A percentile compares a stretch with the other conserved stretches of the same genome.
These are phyloP conservation scores for Trametes elegans DNA, from an alignment of 768 basidiomycete species.

Conservation along the genomic window DNA sequence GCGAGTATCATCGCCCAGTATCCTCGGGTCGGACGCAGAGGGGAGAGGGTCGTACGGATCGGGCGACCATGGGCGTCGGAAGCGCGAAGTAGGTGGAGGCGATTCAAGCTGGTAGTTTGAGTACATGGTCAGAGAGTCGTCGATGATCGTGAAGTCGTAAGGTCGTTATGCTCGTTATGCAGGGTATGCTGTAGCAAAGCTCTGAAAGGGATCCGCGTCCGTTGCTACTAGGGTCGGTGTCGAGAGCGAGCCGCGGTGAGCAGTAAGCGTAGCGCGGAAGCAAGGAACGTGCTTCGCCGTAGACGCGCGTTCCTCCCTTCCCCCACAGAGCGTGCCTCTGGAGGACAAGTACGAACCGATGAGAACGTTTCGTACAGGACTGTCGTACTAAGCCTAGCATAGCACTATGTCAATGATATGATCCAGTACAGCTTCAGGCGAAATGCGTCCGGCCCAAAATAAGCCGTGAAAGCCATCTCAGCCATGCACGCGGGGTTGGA, in stretches of 20 bases:
- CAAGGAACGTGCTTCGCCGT: no score
- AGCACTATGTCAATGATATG: no score
- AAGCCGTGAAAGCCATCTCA: no score
- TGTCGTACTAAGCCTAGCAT: no score
- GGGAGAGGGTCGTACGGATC: slow-evolving; percentile 47
- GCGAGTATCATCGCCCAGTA: slow-evolving; percentile 20
- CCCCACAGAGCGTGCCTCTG: no score
- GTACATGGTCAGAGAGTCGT: slow-evolving; percentile 40
- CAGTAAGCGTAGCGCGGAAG: slow-evolving; percentile 1
- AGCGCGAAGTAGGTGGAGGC: slow-evolving; percentile 50
- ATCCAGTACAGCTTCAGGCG: no score
- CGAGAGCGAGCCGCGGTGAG: slow-evolving; percentile 1
- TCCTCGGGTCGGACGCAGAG: slow-evolving; percentile 27
- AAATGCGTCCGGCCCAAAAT: no score
- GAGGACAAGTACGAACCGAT: no score
- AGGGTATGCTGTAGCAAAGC: neutral
- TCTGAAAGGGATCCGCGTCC: neutral
- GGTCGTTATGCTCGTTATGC: neutral
- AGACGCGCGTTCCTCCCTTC: no score
- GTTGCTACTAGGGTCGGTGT: slow-evolving; percentile 5
- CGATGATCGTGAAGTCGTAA: slow-evolving; percentile 19
- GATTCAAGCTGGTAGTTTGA: slow-evolving; percentile 44
- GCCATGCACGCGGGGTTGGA: no score
- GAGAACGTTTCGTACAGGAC: no score
- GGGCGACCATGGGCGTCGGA: slow-evolving; percentile 67